Conservation (phyloP, 169 alveolate species). For the Pseudocohnilembus persalinus region DNA sequence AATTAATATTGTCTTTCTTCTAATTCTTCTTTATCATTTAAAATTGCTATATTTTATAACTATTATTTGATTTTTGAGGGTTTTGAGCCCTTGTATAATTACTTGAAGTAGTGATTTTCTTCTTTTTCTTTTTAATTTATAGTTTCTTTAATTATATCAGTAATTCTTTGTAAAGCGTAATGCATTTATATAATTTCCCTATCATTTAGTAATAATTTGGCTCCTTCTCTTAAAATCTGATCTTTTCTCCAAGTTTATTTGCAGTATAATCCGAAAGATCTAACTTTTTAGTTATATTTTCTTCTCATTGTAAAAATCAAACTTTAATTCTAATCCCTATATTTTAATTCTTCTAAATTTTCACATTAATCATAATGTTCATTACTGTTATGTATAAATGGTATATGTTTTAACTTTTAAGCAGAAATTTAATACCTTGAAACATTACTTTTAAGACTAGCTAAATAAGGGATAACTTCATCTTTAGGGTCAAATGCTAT, state of each 20-base stretch:
- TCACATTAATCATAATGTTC: no score
- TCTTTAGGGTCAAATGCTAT: constrained; percentile 35
- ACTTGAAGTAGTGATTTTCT: background rate
- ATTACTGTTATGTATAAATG: no score
- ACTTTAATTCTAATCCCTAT: no score
- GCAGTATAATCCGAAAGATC: background rate
- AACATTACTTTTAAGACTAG: constrained; percentile 29
- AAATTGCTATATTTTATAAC: background rate
- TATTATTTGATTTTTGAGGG: background rate
- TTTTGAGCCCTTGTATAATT: background rate
- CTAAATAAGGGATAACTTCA: constrained; percentile 30
- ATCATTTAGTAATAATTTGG: background rate
- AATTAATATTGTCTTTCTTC: background rate
- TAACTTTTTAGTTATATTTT: no score
- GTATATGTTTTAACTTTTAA: background rate
- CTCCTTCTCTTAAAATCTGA: background rate
- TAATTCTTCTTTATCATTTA: background rate
- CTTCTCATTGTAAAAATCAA: background rate
- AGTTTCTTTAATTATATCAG: background rate
- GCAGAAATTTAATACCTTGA: background rate
- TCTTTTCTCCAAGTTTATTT: background rate
- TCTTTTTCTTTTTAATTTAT: background rate
- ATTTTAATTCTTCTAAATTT: no score
- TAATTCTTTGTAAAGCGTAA: background rate
- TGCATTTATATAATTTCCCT: background rate